phyloP scores from a whole-genome alignment of 2,329 filamentous ascomycete species.

The Lecanicillium sp. region DNA sequence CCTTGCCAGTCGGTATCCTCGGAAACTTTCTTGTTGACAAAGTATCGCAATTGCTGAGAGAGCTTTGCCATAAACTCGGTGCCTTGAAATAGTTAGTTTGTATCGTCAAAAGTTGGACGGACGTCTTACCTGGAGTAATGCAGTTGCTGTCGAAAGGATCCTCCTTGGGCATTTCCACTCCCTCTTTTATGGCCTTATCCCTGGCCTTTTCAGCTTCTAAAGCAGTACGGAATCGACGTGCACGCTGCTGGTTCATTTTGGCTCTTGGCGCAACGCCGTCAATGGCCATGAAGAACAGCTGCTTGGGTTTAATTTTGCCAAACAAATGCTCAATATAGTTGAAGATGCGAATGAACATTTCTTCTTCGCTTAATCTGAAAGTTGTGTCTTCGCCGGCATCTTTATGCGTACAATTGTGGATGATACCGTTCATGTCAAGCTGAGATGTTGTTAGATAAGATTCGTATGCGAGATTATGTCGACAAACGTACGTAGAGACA shows the following conservation, averaged over 20 bases:
- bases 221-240: slow-evolving; percentile 88
- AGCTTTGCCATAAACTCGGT: slow-evolving; percentile 98
- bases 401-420: slow-evolving; percentile 98
- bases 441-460: slow-evolving; percentile 28
- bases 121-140: slow-evolving; percentile 70
- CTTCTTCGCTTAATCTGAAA: slow-evolving; percentile 89
- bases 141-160: slow-evolving; percentile 98
- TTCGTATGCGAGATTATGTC: slow-evolving; percentile 11
- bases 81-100: slow-evolving; percentile 24
- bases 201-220: slow-evolving; percentile 82
- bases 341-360: slow-evolving; percentile 99
- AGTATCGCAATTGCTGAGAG: slow-evolving; percentile 90
- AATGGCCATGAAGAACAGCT: slow-evolving; percentile 99
- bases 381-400: slow-evolving; percentile 80
- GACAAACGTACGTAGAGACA: slow-evolving; percentile 66
- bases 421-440: slow-evolving; percentile 98
- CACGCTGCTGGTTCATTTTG: slow-evolving; percentile 99
- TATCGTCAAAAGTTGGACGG: neutral
- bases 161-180: slow-evolving; percentile 88
- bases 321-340: slow-evolving; percentile 99
- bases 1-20: slow-evolving; percentile 97
- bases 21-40: slow-evolving; percentile 96
- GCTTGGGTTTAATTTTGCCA: slow-evolving; percentile 96
- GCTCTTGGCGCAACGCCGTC: slow-evolving; percentile 95
- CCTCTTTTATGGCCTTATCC: slow-evolving; percentile 85